These are phyloP conservation scores for maize (Zea mays) DNA, from an alignment of 176 grass and related monocot genomes.

Conservation along the genomic window Zm-B73-REFERENCE-NAM-5.0 NC_050100.1:225174001-225174500, in stretches of 20 bases:
- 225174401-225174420: slow-evolving; percentile 80
- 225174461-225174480: slow-evolving; percentile 94
- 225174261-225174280: slow-evolving; percentile 9
- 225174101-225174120: slow-evolving; percentile 98
- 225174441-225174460: slow-evolving; percentile 89
- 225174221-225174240: neutral
- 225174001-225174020: slow-evolving; percentile 18
- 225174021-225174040: slow-evolving; percentile 9
- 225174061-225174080: slow-evolving; percentile 47
- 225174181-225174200: slow-evolving; percentile 95
- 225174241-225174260: neutral
- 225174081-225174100: slow-evolving; percentile 99
- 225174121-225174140: slow-evolving; percentile 96
- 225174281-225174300: slow-evolving; percentile 19
- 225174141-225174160: slow-evolving; percentile 96
- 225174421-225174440: slow-evolving; percentile 78
- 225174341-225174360: slow-evolving; percentile 96
- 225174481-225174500: slow-evolving; percentile 35
- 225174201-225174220: neutral
- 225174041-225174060: neutral
- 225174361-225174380: slow-evolving; percentile 97
- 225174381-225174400: slow-evolving; percentile 94
- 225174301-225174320: slow-evolving; percentile 80
- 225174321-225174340: slow-evolving; percentile 90
- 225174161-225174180: slow-evolving; percentile 98